These are phyloP conservation scores for Ilyonectria mors-panacis DNA, from an alignment of 2,329 filamentous ascomycete species.

Conservation along the genomic window DNA sequence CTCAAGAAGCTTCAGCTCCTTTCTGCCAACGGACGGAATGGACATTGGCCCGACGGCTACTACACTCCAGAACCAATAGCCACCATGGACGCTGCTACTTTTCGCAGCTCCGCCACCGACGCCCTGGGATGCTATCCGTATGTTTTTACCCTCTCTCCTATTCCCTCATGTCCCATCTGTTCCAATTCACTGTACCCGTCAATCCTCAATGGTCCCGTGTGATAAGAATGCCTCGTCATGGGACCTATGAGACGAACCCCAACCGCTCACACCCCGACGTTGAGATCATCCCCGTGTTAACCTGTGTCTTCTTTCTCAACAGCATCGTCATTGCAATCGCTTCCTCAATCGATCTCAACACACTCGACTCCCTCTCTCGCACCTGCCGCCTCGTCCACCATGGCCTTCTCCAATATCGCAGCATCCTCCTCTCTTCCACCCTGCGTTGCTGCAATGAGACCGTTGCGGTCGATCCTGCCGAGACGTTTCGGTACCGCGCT, in stretches of 20 bases:
- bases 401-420: conserved; percentile 84
- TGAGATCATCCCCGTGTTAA: conserved; percentile 31
- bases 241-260: conserved; percentile 18
- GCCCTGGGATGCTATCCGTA: conserved; percentile 49
- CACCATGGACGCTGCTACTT: conserved; percentile 47
- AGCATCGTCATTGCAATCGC: conserved; percentile 86
- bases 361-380: conserved; percentile 84
- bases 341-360: conserved; percentile 86
- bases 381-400: conserved; percentile 86
- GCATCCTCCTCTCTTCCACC: conserved; percentile 79
- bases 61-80: conserved; percentile 43
- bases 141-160: conserved; percentile 28
- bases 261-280: conserved; percentile 22
- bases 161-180: background rate
- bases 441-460: conserved; percentile 85
- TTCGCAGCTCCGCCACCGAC: conserved; percentile 44
- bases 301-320: conserved; percentile 33
- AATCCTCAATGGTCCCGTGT: background rate
- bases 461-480: conserved; percentile 67
- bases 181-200: background rate
- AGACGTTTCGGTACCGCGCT: conserved; percentile 70
- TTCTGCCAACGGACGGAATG: conserved; percentile 46
- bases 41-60: conserved; percentile 47
- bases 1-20: conserved; percentile 47
- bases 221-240: conserved; percentile 32